phyloP scores from a whole-genome alignment of 768 basidiomycete genomes.

The Dendrothele bispora region DNA sequence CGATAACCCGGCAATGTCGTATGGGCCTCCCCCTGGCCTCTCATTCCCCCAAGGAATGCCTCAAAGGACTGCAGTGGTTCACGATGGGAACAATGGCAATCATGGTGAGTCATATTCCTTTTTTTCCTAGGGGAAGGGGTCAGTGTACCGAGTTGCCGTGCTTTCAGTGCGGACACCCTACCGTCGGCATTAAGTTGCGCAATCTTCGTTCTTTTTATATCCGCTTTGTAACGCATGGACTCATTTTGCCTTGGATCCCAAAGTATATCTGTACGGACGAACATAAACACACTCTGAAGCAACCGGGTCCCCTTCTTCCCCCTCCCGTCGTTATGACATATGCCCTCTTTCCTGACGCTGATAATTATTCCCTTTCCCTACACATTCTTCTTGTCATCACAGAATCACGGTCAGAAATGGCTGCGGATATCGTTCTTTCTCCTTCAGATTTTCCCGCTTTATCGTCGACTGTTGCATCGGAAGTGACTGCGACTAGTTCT shows the following conservation, averaged over 20 bases:
- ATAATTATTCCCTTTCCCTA: conserved; percentile 33
- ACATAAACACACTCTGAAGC: conserved; percentile 2
- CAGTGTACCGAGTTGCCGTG: conserved; percentile 84
- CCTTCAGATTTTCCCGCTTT: conserved; percentile 79
- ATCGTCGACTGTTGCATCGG: conserved; percentile 34
- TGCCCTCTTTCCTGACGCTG: conserved; percentile 54
- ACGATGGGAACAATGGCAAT: conserved; percentile 29
- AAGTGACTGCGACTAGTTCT: conserved; percentile 16
- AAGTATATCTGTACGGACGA: conserved; percentile 5
- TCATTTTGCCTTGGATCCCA: conserved; percentile 22
- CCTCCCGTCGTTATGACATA: conserved; percentile 44
- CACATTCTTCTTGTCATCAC: conserved; percentile 36
- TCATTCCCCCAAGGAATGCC: conserved; percentile 39
- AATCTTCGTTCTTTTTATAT: conserved; percentile 32
- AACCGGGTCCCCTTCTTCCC: conserved; percentile 22
- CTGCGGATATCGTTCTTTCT: conserved; percentile 44
- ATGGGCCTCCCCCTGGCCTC: conserved; percentile 73
- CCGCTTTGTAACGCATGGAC: conserved; percentile 33
- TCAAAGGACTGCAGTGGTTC: conserved; percentile 27
- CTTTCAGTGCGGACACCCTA: conserved; percentile 88
- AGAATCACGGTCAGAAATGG: conserved; percentile 29
- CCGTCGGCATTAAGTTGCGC: conserved; percentile 56
- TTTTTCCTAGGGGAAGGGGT: conserved; percentile 75
- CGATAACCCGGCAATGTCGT: conserved; percentile 27
- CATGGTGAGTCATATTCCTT: conserved; percentile 68